These are phyloP conservation scores for Lactuca sativa DNA, from an alignment of 129 eudicot species.

Conservation along the genomic window DNA sequence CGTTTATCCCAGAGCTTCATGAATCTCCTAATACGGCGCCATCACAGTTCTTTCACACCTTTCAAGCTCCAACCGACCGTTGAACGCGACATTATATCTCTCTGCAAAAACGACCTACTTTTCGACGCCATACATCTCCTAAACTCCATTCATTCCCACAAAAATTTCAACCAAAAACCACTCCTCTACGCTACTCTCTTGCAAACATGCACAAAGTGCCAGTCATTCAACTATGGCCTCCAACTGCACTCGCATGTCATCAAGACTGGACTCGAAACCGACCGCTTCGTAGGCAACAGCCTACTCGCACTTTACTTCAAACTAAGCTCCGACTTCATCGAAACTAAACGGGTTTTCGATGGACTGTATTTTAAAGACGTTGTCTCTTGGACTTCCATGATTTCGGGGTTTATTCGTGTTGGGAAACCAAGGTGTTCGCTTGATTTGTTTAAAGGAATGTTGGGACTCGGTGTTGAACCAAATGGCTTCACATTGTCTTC, in stretches of 20 bases:
- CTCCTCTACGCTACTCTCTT: conserved; percentile 63
- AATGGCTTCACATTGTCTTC: conserved; percentile 83
- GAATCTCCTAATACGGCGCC: conserved; percentile 47
- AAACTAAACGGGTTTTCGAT: conserved; percentile 51
- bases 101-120: conserved; percentile 56
- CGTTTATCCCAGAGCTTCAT: conserved; percentile 32
- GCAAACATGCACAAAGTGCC: conserved; percentile 55
- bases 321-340: conserved; percentile 37
- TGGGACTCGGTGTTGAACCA: conserved; percentile 51
- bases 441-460: conserved; percentile 47
- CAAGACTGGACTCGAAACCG: conserved; percentile 65
- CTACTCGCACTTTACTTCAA: conserved; percentile 78
- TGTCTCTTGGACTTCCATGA: conserved; percentile 82
- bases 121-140: conserved; percentile 52
- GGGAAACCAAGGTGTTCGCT: conserved; percentile 47
- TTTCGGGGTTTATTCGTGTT: conserved; percentile 59
- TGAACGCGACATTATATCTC: conserved; percentile 37
- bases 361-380: conserved; percentile 62
- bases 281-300: conserved; percentile 79
- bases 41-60: conserved; percentile 28
- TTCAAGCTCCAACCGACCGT: conserved; percentile 26
- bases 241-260: conserved; percentile 64
- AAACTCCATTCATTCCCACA: conserved; percentile 32
- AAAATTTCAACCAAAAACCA: conserved; percentile 45
- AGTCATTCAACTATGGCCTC: conserved; percentile 48